Evolutionary conservation across 345 rosid genomes (phyloP).

Genomic region (Passiflora organensis): DNA sequence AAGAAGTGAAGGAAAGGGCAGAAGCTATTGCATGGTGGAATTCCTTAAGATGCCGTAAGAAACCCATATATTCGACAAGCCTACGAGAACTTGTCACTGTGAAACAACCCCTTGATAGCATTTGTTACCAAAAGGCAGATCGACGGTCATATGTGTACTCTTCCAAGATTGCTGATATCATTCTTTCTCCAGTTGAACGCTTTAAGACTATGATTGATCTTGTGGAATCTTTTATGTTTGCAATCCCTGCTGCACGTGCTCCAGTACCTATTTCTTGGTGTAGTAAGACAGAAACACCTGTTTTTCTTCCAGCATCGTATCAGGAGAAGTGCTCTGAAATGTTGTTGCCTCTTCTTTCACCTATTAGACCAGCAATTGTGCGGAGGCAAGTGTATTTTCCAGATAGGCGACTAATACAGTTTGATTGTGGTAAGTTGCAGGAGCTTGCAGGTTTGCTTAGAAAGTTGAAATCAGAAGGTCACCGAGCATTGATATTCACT

Average conservation of each 20-base stretch:
- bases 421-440: slow-evolving; percentile 99
- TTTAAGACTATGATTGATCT: slow-evolving; percentile 69
- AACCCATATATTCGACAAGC: slow-evolving; percentile 76
- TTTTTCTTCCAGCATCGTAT: slow-evolving; percentile 55
- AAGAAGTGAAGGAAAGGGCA: slow-evolving; percentile 70
- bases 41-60: slow-evolving; percentile 86
- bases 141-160: slow-evolving; percentile 50
- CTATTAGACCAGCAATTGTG: slow-evolving; percentile 92
- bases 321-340: slow-evolving; percentile 58
- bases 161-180: slow-evolving; percentile 67
- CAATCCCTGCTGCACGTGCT: slow-evolving; percentile 92
- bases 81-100: slow-evolving; percentile 51
- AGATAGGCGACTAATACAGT: slow-evolving; percentile 95
- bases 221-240: slow-evolving; percentile 85
- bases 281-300: slow-evolving; percentile 54
- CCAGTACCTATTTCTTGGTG: slow-evolving; percentile 82
- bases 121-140: slow-evolving; percentile 46
- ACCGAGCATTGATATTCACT: slow-evolving; percentile 93
- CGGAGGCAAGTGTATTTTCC: slow-evolving; percentile 95
- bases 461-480: slow-evolving; percentile 89
- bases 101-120: slow-evolving; percentile 56
- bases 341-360: slow-evolving; percentile 70
- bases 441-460: slow-evolving; percentile 87
- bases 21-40: slow-evolving; percentile 98
- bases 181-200: slow-evolving; percentile 86